Conservation (phyloP, 768 basidiomycete species). For the Lactifluus volemus region DNA sequence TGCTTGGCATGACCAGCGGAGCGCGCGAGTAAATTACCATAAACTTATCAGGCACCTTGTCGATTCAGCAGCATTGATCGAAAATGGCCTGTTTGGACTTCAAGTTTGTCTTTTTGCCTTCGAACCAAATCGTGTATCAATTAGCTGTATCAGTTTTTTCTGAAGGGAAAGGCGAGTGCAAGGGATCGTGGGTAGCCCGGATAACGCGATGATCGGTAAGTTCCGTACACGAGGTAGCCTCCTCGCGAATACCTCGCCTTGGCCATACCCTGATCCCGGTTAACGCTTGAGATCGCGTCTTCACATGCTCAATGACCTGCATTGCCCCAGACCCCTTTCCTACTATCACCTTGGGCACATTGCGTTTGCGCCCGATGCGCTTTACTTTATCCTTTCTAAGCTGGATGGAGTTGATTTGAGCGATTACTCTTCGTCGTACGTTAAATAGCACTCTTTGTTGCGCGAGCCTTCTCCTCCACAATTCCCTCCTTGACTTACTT, state of each 20-base stretch:
- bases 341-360: background rate
- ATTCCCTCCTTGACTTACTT: background rate
- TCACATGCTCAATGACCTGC: background rate
- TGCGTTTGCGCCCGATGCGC: background rate
- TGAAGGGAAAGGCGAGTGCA: background rate
- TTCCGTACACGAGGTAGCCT: background rate
- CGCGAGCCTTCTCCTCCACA: background rate
- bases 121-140: background rate
- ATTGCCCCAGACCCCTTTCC: background rate
- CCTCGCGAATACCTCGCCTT: slow-evolving; percentile 7
- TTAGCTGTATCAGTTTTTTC: too few relatives aligned
- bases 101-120: background rate
- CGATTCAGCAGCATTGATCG: background rate
- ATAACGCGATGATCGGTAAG: background rate
- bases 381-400: background rate
- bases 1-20: background rate
- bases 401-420: background rate
- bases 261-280: slow-evolving; percentile 1
- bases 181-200: background rate
- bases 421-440: too few relatives aligned
- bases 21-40: background rate
- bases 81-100: background rate
- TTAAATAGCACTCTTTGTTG: too few relatives aligned
- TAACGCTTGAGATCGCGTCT: background rate
- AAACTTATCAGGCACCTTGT: background rate